Percentiles rank a stretch among this genome's conserved stretches.
These are phyloP conservation scores for Seminavis robusta DNA, from an alignment of 108 stramenopile species.

Conservation along the genomic window DNA sequence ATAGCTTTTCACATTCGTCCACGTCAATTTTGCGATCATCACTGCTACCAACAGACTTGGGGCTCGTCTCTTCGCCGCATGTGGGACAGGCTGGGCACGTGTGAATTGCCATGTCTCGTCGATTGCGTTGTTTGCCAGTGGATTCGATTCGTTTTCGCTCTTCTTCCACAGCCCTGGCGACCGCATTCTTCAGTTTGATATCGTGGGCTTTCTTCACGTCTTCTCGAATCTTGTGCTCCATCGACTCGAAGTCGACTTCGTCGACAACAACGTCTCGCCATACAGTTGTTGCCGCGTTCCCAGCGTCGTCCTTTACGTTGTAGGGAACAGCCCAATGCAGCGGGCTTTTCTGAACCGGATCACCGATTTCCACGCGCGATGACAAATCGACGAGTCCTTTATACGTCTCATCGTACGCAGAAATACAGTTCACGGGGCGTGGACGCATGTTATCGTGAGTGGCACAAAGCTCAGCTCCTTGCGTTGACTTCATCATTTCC, in stretches of 20 bases:
- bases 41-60: conserved; percentile 6
- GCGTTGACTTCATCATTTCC: conserved; percentile 58
- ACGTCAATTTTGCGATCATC: no score
- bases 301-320: conserved; percentile 82
- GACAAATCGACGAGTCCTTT: conserved; percentile 71
- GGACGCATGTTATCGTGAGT: conserved; percentile 44
- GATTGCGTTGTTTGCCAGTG: conserved; percentile 4
- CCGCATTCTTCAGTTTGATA: conserved; percentile 31
- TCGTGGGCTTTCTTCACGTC: conserved; percentile 35
- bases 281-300: conserved; percentile 74
- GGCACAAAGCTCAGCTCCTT: conserved; percentile 85
- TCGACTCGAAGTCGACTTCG: conserved; percentile 66
- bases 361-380: conserved; percentile 59
- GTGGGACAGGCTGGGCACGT: conserved; percentile 28
- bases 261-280: conserved; percentile 77
- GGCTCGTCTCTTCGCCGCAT: conserved; percentile 10
- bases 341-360: conserved; percentile 56
- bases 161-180: conserved; percentile 43
- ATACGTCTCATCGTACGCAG: conserved; percentile 74
- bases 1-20: conserved; percentile 9
- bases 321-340: conserved; percentile 83
- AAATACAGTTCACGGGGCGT: conserved; percentile 57
- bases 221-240: conserved; percentile 49
- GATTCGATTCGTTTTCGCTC: conserved; percentile 28
- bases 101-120: not conserved